phyloP scores from a whole-genome alignment of 169 alveolate species.

The Cryptosporidium viatorum region DNA sequence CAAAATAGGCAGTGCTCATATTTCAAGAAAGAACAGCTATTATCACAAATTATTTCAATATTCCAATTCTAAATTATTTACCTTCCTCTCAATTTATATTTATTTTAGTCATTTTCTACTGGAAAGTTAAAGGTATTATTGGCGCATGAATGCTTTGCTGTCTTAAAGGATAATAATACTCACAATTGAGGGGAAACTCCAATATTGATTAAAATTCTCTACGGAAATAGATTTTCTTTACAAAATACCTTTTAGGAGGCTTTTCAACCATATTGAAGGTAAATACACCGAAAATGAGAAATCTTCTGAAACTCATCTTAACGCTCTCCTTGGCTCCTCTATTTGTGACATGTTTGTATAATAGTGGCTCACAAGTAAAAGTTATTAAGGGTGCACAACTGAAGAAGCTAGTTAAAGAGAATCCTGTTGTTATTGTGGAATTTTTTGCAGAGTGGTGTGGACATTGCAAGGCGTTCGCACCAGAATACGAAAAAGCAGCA shows the following conservation, averaged over 20 bases:
- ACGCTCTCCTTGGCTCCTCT: conserved; percentile 10
- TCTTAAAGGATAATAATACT: conserved; percentile 6
- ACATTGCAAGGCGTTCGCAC: conserved; percentile 89
- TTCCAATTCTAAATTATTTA: neutral
- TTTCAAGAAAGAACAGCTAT: neutral
- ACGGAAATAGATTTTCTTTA: neutral
- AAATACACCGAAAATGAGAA: neutral
- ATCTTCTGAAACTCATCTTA: neutral
- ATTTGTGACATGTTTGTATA: conserved; percentile 40
- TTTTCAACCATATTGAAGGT: neutral
- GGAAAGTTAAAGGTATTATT: neutral
- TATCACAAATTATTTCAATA: neutral
- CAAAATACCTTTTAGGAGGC: neutral
- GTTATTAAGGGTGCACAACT: conserved; percentile 80
- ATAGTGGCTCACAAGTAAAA: conserved; percentile 63
- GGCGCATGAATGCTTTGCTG: conserved; percentile 61
- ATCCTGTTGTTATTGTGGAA: conserved; percentile 89
- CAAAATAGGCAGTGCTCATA: conserved; percentile 53
- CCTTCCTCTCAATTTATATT: neutral
- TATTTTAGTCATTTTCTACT: conserved; percentile 20
- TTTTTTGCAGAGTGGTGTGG: conserved; percentile 97
- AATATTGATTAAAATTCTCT: neutral
- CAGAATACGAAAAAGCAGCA: conserved; percentile 85
- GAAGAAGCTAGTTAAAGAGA: conserved; percentile 78
- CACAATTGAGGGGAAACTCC: conserved; percentile 26